Percentiles rank a stretch among this genome's conserved stretches.
These are phyloP conservation scores for Globisporangium nodosum DNA, from an alignment of 352 stramenopile species.

Conservation along the genomic window DNA sequence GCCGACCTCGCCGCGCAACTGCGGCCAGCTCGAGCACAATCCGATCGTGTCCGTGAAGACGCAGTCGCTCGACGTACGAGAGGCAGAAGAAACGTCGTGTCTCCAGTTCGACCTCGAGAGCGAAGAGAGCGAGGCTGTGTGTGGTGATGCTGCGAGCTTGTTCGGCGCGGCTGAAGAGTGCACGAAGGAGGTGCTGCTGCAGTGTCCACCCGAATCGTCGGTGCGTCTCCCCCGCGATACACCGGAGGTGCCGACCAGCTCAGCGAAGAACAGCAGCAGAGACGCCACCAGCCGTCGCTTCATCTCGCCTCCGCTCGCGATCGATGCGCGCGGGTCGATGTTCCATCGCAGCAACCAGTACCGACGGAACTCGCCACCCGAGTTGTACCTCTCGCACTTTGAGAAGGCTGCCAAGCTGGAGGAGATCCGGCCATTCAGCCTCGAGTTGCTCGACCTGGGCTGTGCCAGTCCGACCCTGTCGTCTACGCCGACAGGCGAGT, in stretches of 20 bases:
- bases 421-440: conserved; percentile 21
- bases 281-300: conserved; percentile 12
- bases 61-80: conserved; percentile 6
- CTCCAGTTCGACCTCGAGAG: conserved; percentile 13
- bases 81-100: neutral
- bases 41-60: neutral
- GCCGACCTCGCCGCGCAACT: conserved; percentile 28
- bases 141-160: too few species aligned
- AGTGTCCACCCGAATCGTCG: neutral
- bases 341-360: conserved; percentile 26
- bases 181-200: neutral
- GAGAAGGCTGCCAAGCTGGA: conserved; percentile 43
- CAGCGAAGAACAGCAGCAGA: neutral
- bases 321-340: conserved; percentile 24
- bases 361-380: conserved; percentile 61
- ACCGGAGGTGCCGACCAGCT: too few species aligned
- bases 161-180: neutral
- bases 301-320: conserved; percentile 56
- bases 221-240: neutral
- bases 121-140: neutral
- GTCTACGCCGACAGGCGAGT: conserved; percentile 9
- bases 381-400: conserved; percentile 56
- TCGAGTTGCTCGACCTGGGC: conserved; percentile 16
- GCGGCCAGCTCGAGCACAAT: neutral
- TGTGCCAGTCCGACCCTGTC: conserved; percentile 1